phyloP scores from a whole-genome alignment of 352 stramenopile species.

The Phytophthora cactorum region DNA sequence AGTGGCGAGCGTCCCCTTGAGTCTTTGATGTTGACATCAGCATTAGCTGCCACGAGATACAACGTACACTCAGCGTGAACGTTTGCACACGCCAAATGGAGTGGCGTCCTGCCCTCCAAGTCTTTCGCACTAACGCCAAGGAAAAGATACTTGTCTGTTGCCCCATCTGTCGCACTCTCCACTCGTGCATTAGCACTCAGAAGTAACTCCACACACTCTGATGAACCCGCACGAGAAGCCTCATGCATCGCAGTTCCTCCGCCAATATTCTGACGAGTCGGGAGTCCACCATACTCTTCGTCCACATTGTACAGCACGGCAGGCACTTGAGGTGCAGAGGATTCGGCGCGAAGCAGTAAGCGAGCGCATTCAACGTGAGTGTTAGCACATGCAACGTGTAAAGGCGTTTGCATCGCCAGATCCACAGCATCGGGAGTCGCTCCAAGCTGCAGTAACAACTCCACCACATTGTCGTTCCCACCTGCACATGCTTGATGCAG shows the following conservation, averaged over 20 bases:
- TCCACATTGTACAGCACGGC: slow-evolving; percentile 27
- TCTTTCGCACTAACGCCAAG: slow-evolving; percentile 56
- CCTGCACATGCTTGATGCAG: slow-evolving; percentile 61
- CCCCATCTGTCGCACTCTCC: slow-evolving; percentile 9
- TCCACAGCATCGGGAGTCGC: slow-evolving; percentile 43
- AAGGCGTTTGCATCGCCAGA: slow-evolving; percentile 52
- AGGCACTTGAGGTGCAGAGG: slow-evolving; percentile 13
- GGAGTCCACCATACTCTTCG: slow-evolving; percentile 25
- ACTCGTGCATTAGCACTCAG: slow-evolving; percentile 61
- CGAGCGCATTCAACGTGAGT: slow-evolving; percentile 54
- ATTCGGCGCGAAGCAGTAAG: slow-evolving; percentile 58
- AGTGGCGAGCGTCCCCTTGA: slow-evolving; percentile 39
- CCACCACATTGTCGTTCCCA: slow-evolving; percentile 52
- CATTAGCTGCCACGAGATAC: slow-evolving; percentile 70
- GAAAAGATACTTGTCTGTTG: slow-evolving; percentile 49
- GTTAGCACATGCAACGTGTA: slow-evolving; percentile 65
- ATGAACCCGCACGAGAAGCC: slow-evolving; percentile 49
- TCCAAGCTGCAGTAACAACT: slow-evolving; percentile 50
- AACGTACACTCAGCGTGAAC: slow-evolving; percentile 53
- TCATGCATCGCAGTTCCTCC: slow-evolving; percentile 64
- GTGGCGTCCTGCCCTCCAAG: slow-evolving; percentile 56
- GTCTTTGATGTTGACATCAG: slow-evolving; percentile 48
- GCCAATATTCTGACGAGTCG: slow-evolving; percentile 44
- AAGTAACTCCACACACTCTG: slow-evolving; percentile 63
- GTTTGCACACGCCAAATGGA: slow-evolving; percentile 57